Evolutionary conservation across 441 rosid genomes (phyloP).

Genomic region (Geranium incanum): DNA sequence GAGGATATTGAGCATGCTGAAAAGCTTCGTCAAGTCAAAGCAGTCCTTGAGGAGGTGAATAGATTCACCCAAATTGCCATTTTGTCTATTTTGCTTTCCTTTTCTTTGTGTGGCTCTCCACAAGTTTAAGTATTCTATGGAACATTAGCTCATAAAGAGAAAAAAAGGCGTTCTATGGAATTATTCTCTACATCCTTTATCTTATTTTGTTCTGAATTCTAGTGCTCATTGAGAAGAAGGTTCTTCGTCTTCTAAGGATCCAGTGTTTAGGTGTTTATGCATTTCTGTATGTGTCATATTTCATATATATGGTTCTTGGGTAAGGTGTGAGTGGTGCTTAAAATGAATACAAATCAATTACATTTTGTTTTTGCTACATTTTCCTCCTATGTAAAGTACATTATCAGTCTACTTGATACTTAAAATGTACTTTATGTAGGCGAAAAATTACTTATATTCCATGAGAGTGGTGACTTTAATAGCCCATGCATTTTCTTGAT

Average conservation of each 20-base stretch:
- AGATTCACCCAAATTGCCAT: not conserved
- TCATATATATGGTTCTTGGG: not conserved
- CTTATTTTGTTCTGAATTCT: not conserved
- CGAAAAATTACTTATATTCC: not conserved
- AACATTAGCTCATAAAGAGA: not conserved
- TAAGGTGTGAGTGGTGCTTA: not conserved
- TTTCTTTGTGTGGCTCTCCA: not conserved
- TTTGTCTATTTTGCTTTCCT: not conserved
- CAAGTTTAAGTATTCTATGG: not conserved
- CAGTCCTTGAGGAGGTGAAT: constrained; percentile 97
- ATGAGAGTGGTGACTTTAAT: not conserved
- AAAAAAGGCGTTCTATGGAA: not conserved
- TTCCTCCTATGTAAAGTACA: not conserved
- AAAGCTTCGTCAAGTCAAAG: constrained; percentile 99
- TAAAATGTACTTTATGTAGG: not conserved
- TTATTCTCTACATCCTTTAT: not conserved
- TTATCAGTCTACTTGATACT: not conserved
- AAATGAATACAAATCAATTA: not conserved
- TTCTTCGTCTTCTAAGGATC: not conserved
- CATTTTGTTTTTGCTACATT: not conserved
- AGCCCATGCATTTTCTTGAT: not conserved
- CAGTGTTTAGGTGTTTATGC: not conserved
- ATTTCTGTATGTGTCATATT: not conserved
- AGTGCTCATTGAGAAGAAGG: constrained; percentile 6
- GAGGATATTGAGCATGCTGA: constrained; percentile 99